Evolutionary conservation across 2,329 filamentous ascomycete species (phyloP), one percentile per base, ranked within the genome.

Genomic region (Xylaria sp.): DNA sequence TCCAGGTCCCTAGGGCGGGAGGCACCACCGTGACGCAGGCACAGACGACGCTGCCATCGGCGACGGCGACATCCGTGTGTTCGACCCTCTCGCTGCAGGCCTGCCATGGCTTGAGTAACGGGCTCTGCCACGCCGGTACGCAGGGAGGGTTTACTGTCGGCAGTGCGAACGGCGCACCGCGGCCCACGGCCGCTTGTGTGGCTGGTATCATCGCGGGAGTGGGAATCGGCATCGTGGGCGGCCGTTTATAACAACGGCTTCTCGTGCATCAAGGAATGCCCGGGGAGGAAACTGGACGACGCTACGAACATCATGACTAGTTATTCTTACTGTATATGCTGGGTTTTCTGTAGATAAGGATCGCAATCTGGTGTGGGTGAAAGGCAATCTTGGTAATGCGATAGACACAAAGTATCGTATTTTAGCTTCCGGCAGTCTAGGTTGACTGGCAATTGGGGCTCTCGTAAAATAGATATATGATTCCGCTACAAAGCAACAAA

Each of bases 61-160:
- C 83, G 6, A 82, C 79, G 54, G 88, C 87, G 12, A 86, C 83
- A 1, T 83, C 83, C 23, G 82, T 90, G 55, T 90, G 88, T 79
- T 83, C 82, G 46, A 88, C 86, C 69, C 76, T 90, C 68, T 88
- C 86, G 67, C 83, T 82, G 3, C 78, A 80, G 63, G 88, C 86
- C 25, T 90, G 88, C 73, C 81, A 82, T 25, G 79, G 80, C 48
- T 73, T 87, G 8, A 78, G 82, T 49, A 77, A 77, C 25, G 79
- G 79, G 13, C 77, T 82, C 62, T 88, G 86, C 75, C 74, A 69
- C 52, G 74, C 72, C 12, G 76, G 76, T 23, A 68, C 70, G 9
- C 73, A 74, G n/a, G 72, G 69, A 3, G 76, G 72, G 0, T 75
- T 78, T 52, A 69, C 72, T 33, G 69, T 79, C 23, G 78, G 78